Evolutionary conservation across 73 alveolate genomes (phyloP).

Genomic region (Paramecium biaurelia): DNA sequence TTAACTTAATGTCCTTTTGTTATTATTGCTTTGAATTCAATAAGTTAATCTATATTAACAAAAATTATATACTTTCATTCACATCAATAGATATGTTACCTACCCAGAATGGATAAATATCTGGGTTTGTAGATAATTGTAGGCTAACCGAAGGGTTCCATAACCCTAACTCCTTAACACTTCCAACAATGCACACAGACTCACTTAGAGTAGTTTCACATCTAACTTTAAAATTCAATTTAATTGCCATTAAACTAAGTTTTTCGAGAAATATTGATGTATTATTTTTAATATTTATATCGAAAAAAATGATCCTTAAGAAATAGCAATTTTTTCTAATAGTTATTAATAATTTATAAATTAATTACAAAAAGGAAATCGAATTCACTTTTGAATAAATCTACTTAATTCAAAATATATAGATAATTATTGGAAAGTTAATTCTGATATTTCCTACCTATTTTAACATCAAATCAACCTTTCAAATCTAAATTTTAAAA

Average conservation of each 20-base stretch:
- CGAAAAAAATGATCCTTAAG: not conserved
- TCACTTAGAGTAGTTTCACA: constrained; percentile 15
- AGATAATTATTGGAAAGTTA: not conserved
- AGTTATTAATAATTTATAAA: not conserved
- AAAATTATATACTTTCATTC: not conserved
- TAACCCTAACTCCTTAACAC: not conserved
- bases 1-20: not conserved
- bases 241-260: constrained; percentile 25
- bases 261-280: constrained; percentile 11
- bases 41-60: not conserved
- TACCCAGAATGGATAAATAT: constrained; percentile 34
- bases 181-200: not conserved
- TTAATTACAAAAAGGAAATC: not conserved
- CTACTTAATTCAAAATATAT: not conserved
- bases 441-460: not conserved
- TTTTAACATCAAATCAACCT: not conserved
- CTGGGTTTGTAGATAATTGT: not conserved
- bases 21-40: not conserved
- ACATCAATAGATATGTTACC: not conserved
- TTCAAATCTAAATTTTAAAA: not conserved
- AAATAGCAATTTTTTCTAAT: not conserved
- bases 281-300: not conserved
- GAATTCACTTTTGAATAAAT: not conserved
- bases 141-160: constrained; percentile 11
- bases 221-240: constrained; percentile 25